phyloP scores from a whole-genome alignment of 495 filamentous ascomycete species.

The Annulohypoxylon moriforme region DNA sequence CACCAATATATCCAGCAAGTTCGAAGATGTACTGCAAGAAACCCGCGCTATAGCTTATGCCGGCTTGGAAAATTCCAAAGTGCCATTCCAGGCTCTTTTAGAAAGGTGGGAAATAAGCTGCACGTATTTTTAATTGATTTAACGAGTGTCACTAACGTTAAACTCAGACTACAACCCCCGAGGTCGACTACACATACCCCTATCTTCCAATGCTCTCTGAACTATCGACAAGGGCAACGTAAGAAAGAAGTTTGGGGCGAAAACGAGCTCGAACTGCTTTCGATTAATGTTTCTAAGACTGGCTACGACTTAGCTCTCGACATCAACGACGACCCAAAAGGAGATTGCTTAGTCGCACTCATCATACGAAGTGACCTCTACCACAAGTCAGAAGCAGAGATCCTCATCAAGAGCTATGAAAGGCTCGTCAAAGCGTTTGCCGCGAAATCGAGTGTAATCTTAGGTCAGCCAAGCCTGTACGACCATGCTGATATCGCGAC shows the following conservation, averaged over 20 bases:
- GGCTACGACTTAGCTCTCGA: neutral
- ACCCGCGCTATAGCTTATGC: constrained; percentile 24
- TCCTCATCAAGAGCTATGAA: neutral
- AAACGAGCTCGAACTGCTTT: neutral
- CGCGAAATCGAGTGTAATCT: too few relatives aligned
- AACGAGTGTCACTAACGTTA: neutral
- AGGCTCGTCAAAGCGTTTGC: neutral
- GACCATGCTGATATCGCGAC: neutral
- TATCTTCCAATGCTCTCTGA: constrained; percentile 54
- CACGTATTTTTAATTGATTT: neutral
- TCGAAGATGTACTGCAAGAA: constrained; percentile 23
- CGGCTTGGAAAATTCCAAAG: constrained; percentile 41
- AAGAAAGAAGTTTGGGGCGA: neutral
- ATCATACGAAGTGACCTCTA: neutral
- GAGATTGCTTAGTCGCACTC: neutral
- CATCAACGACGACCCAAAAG: neutral
- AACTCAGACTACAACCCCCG: neutral
- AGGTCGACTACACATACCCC: constrained; percentile 37
- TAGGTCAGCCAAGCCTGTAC: neutral
- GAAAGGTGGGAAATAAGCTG: constrained; percentile 28
- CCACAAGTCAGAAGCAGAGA: neutral
- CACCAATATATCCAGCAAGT: neutral
- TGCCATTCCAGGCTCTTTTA: constrained; percentile 52
- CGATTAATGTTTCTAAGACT: neutral
- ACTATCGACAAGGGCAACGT: constrained; percentile 47